Percentiles rank a stretch among this genome's conserved stretches.
These are phyloP conservation scores for Paramyrothecium roridum DNA, from an alignment of 2,329 filamentous ascomycete species.

Conservation along the genomic window DNA sequence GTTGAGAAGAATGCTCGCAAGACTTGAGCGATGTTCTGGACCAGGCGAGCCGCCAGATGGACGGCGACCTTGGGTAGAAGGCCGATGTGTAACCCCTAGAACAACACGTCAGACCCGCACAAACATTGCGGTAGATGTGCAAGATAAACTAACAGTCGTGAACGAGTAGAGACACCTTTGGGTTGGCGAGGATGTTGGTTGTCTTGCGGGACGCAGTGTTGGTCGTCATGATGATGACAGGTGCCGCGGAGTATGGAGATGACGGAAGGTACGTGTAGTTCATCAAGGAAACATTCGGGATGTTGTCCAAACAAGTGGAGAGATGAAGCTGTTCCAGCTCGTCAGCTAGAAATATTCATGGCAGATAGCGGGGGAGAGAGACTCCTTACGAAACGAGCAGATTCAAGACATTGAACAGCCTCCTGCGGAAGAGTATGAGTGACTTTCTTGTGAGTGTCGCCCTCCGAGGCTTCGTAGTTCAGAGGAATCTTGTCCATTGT, in stretches of 20 bases:
- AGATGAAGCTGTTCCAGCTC: slow-evolving; percentile 74
- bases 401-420: slow-evolving; percentile 87
- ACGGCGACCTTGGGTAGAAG: slow-evolving; percentile 65
- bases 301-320: slow-evolving; percentile 79
- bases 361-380: slow-evolving; percentile 10
- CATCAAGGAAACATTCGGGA: slow-evolving; percentile 94
- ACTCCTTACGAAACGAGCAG: slow-evolving; percentile 79
- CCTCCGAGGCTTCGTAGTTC: slow-evolving; percentile 72
- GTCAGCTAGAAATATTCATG: slow-evolving; percentile 2
- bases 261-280: slow-evolving; percentile 95
- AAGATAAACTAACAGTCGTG: slow-evolving; percentile 74
- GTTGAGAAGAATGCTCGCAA: slow-evolving; percentile 82
- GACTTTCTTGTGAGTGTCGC: slow-evolving; percentile 67
- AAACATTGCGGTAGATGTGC: too few species aligned
- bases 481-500: slow-evolving; percentile 65
- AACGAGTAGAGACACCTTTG: slow-evolving; percentile 87
- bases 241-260: slow-evolving; percentile 63
- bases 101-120: slow-evolving; percentile 4
- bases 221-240: slow-evolving; percentile 94
- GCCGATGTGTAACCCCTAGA: slow-evolving; percentile 81
- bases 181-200: slow-evolving; percentile 78
- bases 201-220: slow-evolving; percentile 77
- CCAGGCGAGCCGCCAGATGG: slow-evolving; percentile 60
- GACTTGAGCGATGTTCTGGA: slow-evolving; percentile 65
- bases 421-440: slow-evolving; percentile 73